A percentile compares a stretch with the other conserved stretches of the same genome.
phyloP scores from a whole-genome alignment of 83 land plant genomes.

The Thuja plicata region DNA sequence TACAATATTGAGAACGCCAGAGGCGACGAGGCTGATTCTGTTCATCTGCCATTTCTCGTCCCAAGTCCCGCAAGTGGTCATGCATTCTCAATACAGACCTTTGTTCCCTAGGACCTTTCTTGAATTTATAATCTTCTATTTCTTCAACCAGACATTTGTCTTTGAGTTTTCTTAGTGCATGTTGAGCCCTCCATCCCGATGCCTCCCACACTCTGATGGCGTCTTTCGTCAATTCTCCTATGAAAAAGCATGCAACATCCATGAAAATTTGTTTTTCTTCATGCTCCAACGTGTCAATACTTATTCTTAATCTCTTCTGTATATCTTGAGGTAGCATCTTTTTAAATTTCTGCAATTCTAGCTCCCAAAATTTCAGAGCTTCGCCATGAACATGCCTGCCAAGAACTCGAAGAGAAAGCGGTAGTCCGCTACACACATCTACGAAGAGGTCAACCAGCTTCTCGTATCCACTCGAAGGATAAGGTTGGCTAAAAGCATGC shows the following conservation, averaged over 20 bases:
- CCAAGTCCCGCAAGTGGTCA: too few relatives aligned
- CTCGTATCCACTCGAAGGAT: neutral
- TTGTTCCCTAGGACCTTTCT: too few relatives aligned
- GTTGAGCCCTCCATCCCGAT: neutral
- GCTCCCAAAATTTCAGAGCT: neutral
- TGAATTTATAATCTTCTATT: too few relatives aligned
- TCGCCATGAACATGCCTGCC: neutral
- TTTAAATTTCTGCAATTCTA: neutral
- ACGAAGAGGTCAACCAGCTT: neutral
- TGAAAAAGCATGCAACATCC: neutral
- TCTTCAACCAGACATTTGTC: neutral
- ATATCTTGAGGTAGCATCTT: neutral
- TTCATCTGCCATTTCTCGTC: too few relatives aligned
- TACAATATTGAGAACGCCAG: too few relatives aligned
- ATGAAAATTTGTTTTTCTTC: neutral
- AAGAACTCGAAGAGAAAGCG: neutral
- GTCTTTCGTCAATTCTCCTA: neutral
- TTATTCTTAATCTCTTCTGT: neutral
- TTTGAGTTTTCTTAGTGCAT: neutral
- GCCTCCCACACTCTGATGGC: neutral
- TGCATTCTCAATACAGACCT: too few relatives aligned
- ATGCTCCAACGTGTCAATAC: neutral
- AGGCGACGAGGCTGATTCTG: too few relatives aligned
- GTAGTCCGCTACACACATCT: neutral
- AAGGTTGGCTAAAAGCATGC: too few relatives aligned